phyloP scores from a whole-genome alignment of 176 grass and related monocot genomes.

The Triticum turgidum region DNA sequence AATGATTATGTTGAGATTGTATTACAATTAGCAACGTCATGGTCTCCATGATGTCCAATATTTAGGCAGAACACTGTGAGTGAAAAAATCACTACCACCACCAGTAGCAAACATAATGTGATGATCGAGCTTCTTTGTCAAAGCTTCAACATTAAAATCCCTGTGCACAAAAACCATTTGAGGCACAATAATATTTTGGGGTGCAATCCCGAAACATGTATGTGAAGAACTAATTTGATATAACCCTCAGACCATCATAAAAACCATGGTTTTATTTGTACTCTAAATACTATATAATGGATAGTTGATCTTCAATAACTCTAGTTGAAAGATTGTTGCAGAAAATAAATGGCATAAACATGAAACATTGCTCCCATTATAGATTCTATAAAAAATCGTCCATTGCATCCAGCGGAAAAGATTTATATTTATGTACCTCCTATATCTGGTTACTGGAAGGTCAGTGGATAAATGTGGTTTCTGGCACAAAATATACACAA shows the following conservation, averaged over 20 bases:
- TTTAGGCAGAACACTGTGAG: constrained; percentile 81
- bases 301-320: too few relatives aligned
- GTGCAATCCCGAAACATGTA: too few relatives aligned
- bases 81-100: constrained; percentile 73
- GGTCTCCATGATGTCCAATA: constrained; percentile 87
- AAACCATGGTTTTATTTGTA: too few relatives aligned
- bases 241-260: too few relatives aligned
- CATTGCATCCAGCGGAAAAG: not conserved
- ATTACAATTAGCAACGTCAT: constrained; percentile 93
- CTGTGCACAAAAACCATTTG: constrained; percentile 23
- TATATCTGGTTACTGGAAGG: not conserved
- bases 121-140: constrained; percentile 73
- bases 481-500: not conserved
- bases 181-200: not conserved
- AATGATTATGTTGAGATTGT: constrained; percentile 9
- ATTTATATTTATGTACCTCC: not conserved
- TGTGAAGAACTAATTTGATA: too few relatives aligned
- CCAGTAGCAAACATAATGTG: constrained; percentile 81
- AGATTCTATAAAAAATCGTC: too few relatives aligned
- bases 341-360: too few relatives aligned
- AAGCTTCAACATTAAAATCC: constrained; percentile 93
- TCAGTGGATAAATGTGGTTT: not conserved
- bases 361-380: too few relatives aligned
- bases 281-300: too few relatives aligned
- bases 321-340: too few relatives aligned